Conservation (phyloP, 2,329 filamentous ascomycete genomes). For the Exophiala viscosa region DNA sequence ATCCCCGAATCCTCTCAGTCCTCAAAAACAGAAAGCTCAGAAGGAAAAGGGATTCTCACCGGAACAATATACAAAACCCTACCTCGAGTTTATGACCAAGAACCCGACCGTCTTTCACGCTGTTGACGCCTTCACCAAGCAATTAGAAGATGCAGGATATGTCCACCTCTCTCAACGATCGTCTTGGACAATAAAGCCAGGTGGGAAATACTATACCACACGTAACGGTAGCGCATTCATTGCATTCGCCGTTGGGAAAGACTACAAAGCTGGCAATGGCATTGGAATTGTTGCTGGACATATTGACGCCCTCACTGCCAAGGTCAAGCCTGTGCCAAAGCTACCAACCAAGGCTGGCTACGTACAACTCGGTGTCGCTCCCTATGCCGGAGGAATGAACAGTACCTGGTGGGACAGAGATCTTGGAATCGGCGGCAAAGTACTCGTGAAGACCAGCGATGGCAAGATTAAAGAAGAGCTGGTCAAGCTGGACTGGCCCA, state of each 20-base stretch:
- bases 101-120: constrained; percentile 95
- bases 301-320: constrained; percentile 86
- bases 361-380: constrained; percentile 83
- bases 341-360: constrained; percentile 83
- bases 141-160: constrained; percentile 70
- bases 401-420: constrained; percentile 97
- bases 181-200: constrained; percentile 73
- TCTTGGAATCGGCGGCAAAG: constrained; percentile 81
- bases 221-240: constrained; percentile 84
- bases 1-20: constrained; percentile 4
- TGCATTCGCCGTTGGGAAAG: constrained; percentile 75
- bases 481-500: constrained; percentile 90
- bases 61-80: constrained; percentile 73
- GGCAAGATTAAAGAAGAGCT: constrained; percentile 77
- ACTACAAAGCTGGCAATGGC: constrained; percentile 80
- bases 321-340: constrained; percentile 84
- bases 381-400: constrained; percentile 84
- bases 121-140: constrained; percentile 71
- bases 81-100: constrained; percentile 78
- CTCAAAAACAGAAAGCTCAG: constrained; percentile 17
- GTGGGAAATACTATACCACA: constrained; percentile 84
- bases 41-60: constrained; percentile 30
- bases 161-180: constrained; percentile 72
- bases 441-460: constrained; percentile 67
- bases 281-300: constrained; percentile 86